These are phyloP conservation scores for Cryphonectria radicalis DNA, from an alignment of 2,329 filamentous ascomycete species.

Conservation along the genomic window DNA sequence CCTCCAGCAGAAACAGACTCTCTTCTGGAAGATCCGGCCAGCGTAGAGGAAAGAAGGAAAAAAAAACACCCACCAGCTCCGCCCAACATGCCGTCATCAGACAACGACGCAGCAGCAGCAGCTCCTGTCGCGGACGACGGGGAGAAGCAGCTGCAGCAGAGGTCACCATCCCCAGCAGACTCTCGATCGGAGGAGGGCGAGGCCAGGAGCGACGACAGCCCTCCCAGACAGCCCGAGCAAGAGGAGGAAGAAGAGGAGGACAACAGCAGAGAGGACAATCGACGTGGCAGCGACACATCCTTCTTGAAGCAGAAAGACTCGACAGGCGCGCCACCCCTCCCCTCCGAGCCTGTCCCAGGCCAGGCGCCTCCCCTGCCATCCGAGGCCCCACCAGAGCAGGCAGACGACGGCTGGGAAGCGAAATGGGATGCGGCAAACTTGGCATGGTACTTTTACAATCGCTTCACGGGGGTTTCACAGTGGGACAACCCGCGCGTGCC, in stretches of 20 bases:
- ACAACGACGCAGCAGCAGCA: conserved; percentile 20
- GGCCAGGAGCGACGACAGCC: conserved; percentile 22
- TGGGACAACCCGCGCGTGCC: conserved; percentile 87
- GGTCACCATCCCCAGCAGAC: conserved; percentile 21
- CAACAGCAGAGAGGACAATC: background rate
- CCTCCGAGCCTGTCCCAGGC: conserved; percentile 21
- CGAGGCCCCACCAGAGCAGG: conserved; percentile 49
- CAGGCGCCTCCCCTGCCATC: conserved; percentile 46
- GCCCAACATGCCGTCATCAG: conserved; percentile 25
- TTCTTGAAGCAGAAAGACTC: background rate
- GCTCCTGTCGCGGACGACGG: conserved; percentile 14
- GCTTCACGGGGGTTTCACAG: conserved; percentile 73
- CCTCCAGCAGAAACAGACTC: conserved; percentile 20
- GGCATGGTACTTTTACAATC: conserved; percentile 84
- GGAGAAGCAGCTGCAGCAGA: conserved; percentile 16
- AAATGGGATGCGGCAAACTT: conserved; percentile 73
- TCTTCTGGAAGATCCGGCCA: background rate
- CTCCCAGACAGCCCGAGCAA: background rate
- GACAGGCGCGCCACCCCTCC: conserved; percentile 24
- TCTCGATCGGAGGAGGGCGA: conserved; percentile 28
- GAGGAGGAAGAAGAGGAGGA: background rate
- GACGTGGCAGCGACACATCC: background rate
- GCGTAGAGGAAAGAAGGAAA: background rate
- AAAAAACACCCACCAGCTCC: no score
- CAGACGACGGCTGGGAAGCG: conserved; percentile 79